Conservation (phyloP, 768 basidiomycete species). For the Lyophyllum atratum region DNA sequence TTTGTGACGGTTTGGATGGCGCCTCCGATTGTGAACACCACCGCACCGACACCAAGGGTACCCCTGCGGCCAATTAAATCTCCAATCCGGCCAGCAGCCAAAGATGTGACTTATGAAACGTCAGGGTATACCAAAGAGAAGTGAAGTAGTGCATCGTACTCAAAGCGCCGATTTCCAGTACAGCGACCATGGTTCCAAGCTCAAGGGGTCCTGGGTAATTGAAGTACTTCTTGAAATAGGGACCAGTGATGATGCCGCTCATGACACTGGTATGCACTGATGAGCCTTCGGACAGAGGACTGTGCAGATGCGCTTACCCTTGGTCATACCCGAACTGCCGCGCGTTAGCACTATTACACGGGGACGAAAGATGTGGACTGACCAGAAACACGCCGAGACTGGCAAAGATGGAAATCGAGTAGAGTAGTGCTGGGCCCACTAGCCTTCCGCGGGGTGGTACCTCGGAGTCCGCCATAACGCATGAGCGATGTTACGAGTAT, state of each 20-base stretch:
- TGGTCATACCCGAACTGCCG: constrained; percentile 83
- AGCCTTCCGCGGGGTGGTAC: constrained; percentile 46
- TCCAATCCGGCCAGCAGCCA: constrained; percentile 82
- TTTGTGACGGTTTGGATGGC: constrained; percentile 72
- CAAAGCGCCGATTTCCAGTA: constrained; percentile 90
- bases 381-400: constrained; percentile 87
- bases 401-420: constrained; percentile 78
- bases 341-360: constrained; percentile 2
- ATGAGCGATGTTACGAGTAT: constrained; percentile 34
- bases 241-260: constrained; percentile 90
- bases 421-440: constrained; percentile 77
- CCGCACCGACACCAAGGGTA: constrained; percentile 72
- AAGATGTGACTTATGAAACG: constrained; percentile 67
- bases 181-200: constrained; percentile 95
- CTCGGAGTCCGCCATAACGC: constrained; percentile 52
- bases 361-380: constrained; percentile 28
- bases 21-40: constrained; percentile 76
- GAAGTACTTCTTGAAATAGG: constrained; percentile 83
- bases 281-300: constrained; percentile 4
- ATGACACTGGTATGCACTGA: constrained; percentile 59
- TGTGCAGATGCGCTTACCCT: constrained; percentile 50
- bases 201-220: constrained; percentile 71
- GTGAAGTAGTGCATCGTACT: constrained; percentile 44
- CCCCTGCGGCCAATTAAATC: constrained; percentile 75
- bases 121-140: background rate